Base-by-base conservation (phyloP, 768 basidiomycete genomes). In the Serendipita sp. region DNA sequence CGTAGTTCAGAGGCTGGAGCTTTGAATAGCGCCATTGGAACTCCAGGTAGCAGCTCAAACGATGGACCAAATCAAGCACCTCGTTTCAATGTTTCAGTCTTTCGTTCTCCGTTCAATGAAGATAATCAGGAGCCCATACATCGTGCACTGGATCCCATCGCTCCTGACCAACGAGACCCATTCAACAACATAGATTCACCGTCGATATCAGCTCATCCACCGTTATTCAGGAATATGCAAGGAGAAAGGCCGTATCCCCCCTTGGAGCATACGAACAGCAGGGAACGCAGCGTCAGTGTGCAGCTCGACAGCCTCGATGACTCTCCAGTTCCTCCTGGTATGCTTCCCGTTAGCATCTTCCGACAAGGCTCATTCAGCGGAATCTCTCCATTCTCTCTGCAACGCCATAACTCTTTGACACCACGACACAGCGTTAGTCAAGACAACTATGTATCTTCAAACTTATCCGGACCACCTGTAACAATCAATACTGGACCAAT, bases 381-480 rank as follows among this genome's bases (percentile, higher is more conserved):
- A 13, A 54, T 54, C 13, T 28, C 52, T 54, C 52, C 52, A 15
- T 54, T 54, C 30, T 15, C 52, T 32, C 16, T 54, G 16, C 52
- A 54, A 30, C 52, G 52, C 10, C 10, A 54, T 16, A 54, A 54
- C 32, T 54, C 52, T 13, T 28, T 54, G 52, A 54, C 52, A 11
- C 52, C 52, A 13, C 52, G 52, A 13, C 52, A 54, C 30, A 54
- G 52, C 52, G 52, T 54, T 32, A 54, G 52, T 32, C 52, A 54
- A 32, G 52, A 54, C 32, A 54, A 54, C 52, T 54, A 54, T 54
- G 52, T 54, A 54, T 54, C 52, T 32, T 54, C 52, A 11, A 32
- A 13, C 23, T 28, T 54, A 28, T 54, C 52, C 30, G 52, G 52
- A 11, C 52, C 52, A 16, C 52, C 52, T 54, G 52, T 54, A 54